Percentiles rank a stretch among this genome's conserved stretches.
Evolutionary conservation across 495 filamentous ascomycete genomes (phyloP).

Genomic region (Pseudevernia furfuracea): DNA sequence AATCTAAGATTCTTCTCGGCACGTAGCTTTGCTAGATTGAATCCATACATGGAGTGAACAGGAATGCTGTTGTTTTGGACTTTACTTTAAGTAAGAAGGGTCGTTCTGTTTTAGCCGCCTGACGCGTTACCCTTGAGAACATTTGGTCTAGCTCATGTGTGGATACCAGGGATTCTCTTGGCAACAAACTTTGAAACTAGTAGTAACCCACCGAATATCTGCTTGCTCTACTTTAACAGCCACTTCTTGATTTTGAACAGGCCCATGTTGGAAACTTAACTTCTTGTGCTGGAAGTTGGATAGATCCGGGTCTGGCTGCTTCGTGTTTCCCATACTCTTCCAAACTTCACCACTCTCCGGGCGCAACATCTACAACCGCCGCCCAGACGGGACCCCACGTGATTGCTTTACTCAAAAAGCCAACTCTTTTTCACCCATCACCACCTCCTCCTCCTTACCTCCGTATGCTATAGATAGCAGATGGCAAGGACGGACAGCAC

Average conservation of each 20-base stretch:
- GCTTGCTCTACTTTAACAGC: neutral
- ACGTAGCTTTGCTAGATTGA: too few species aligned
- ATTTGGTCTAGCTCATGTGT: neutral
- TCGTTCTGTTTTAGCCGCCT: neutral
- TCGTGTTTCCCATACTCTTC: neutral
- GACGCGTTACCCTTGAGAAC: neutral
- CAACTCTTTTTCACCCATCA: neutral
- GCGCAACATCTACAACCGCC: neutral
- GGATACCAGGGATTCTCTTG: neutral
- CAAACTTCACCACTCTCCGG: neutral
- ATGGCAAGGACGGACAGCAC: neutral
- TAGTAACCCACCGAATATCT: neutral
- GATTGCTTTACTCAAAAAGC: neutral
- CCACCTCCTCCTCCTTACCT: neutral
- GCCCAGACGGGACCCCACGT: slow-evolving; percentile 1
- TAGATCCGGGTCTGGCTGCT: neutral
- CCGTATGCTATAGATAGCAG: neutral
- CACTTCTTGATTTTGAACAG: neutral
- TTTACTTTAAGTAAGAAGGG: too few species aligned
- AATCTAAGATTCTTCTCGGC: too few species aligned
- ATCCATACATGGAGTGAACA: too few species aligned
- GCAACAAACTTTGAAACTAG: neutral
- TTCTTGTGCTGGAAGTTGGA: neutral
- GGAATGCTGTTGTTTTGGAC: too few species aligned
- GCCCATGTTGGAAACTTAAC: neutral